A percentile compares a stretch with the other conserved stretches of the same genome.
These are phyloP conservation scores for Capsicum pubescens DNA, from an alignment of 257 asterid species.

Conservation along the genomic window DNA sequence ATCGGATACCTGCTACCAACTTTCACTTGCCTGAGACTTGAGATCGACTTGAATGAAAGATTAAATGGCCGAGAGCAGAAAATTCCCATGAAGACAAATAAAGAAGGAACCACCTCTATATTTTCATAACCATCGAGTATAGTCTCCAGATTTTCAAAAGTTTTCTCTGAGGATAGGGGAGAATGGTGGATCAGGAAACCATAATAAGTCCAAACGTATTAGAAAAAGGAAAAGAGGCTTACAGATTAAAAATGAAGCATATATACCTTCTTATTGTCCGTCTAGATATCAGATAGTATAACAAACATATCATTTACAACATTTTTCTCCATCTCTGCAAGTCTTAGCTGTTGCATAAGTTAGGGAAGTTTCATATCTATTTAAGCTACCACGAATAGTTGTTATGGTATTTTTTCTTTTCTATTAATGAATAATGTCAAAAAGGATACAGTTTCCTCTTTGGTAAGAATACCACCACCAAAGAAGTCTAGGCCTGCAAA, in stretches of 20 bases:
- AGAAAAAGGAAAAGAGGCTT: too few relatives aligned
- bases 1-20: too few relatives aligned
- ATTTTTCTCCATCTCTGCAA: constrained; percentile 77
- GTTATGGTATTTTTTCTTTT: background rate
- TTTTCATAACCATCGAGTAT: constrained; percentile 83
- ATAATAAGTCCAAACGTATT: too few relatives aligned
- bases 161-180: constrained; percentile 68
- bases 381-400: background rate
- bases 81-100: too few relatives aligned
- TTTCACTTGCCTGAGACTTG: constrained; percentile 68
- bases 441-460: too few relatives aligned
- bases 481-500: too few relatives aligned
- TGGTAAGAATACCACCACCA: too few relatives aligned
- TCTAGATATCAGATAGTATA: too few relatives aligned
- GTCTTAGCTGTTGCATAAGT: constrained; percentile 65
- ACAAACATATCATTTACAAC: too few relatives aligned
- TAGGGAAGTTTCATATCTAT: constrained; percentile 41
- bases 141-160: constrained; percentile 76
- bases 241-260: too few relatives aligned
- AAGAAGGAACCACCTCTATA: constrained; percentile 81
- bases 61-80: constrained; percentile 93
- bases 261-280: too few relatives aligned
- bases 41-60: constrained; percentile 79
- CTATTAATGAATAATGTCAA: too few relatives aligned
- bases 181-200: constrained; percentile 85